A percentile compares a stretch with the other conserved stretches of the same genome.
phyloP scores from a whole-genome alignment of 192 early-diverging fungal species.

The Mortierella claussenii region DNA sequence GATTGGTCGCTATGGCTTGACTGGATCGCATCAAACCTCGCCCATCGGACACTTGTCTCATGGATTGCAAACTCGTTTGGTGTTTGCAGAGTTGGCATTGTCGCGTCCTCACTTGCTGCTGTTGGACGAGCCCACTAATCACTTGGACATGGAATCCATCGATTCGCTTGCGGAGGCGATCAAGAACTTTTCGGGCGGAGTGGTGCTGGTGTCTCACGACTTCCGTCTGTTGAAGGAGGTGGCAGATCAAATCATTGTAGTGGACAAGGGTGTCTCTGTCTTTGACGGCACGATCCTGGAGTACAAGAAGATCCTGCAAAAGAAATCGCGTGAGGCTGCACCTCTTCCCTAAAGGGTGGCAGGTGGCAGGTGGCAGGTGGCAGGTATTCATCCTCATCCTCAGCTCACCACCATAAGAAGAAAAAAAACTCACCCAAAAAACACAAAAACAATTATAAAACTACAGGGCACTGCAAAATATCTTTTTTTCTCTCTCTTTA shows the following conservation, averaged over 20 bases:
- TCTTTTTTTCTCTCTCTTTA: too few species aligned
- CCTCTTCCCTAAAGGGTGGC: background rate
- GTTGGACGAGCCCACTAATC: conserved; percentile 99
- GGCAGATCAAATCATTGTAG: conserved; percentile 94
- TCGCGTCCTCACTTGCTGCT: conserved; percentile 93
- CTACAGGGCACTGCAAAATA: background rate
- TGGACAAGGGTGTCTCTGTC: conserved; percentile 77
- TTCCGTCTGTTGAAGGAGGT: conserved; percentile 98
- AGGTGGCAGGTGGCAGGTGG: too few species aligned
- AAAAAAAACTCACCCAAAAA: background rate
- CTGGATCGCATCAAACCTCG: conserved; percentile 91
- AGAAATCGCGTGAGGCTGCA: conserved; percentile 44
- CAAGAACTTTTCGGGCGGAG: conserved; percentile 94
- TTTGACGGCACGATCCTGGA: conserved; percentile 87
- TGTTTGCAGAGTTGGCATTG: conserved; percentile 95
- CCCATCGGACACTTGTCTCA: conserved; percentile 91
- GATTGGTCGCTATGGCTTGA: conserved; percentile 95
- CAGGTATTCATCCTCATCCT: background rate
- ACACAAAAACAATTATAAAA: background rate
- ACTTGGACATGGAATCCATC: conserved; percentile 92
- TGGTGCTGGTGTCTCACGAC: conserved; percentile 99
- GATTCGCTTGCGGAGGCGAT: conserved; percentile 98
- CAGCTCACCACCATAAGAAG: background rate
- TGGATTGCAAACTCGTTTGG: conserved; percentile 94
- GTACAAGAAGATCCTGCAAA: conserved; percentile 89